phyloP scores from a whole-genome alignment of 345 rosid species.

The sweet orange (Citrus sinensis) region DVS_A1.0 CM039166.1:25681001-25681500 shows the following conservation, averaged over 20 bases:
- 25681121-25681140: too few relatives aligned
- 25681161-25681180: not conserved
- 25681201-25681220: not conserved
- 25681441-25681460: conserved; percentile 63
- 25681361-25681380: conserved; percentile 5
- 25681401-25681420: conserved; percentile 15
- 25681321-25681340: not conserved
- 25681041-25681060: too few relatives aligned
- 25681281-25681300: not conserved
- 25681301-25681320: not conserved
- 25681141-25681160: too few relatives aligned
- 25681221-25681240: not conserved
- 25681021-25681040: too few relatives aligned
- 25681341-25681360: not conserved
- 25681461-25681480: conserved; percentile 54
- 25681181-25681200: not conserved
- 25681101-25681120: too few relatives aligned
- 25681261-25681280: not conserved
- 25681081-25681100: too few relatives aligned
- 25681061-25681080: too few relatives aligned
- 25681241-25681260: not conserved
- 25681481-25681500: conserved; percentile 85
- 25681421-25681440: conserved; percentile 23
- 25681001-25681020: too few relatives aligned
- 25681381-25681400: conserved; percentile 13